Evolutionary conservation across 2,329 filamentous ascomycete genomes (phyloP), one percentile per base, ranked within the genome.

Genomic region (Cryoendolithus antarcticus): DNA sequence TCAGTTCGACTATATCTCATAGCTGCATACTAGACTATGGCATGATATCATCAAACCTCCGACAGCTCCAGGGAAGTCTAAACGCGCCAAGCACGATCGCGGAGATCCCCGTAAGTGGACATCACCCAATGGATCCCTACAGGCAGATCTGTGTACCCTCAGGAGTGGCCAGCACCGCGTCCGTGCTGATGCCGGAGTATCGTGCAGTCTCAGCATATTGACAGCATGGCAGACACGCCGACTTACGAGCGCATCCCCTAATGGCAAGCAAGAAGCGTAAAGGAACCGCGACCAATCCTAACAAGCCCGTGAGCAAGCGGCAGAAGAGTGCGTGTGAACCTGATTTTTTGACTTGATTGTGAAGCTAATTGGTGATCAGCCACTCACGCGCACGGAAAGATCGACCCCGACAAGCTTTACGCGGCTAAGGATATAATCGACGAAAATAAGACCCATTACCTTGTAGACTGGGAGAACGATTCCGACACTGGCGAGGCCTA

Each of bases 391-490:
- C 51, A 54, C 45, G 55, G 47, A n/a, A 42, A 53, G 4, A 33
- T 53, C 12, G 49, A 53, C 42, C 34, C 32, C 27, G 41, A 55
- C 2, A 34, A 45, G 15, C 47, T 50, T 11, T 62, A 51, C 30
- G 40, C 39, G 8, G 44, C 56, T 29, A 44, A 47, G 12, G 45
- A 39, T 5, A 62, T 64, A 30, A 43, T 64, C 12, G 42, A 51
- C 31, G 59, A 61, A 34, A 48, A 35, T 19, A 51, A 49, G 15
- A 52, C 52, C 8, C 44, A 62, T n/a, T 80, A 76, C 47, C 52
- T 63, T 3, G 66, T 79, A 38, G 67, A 75, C 49, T 79, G 75
- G 75, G 66, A 63, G 35, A 65, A 70, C 42, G 58, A 76, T 49
- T 57, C 63, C n/a, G 43, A 48, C 2, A 72, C 70, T 30, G 71